Evolutionary conservation across 148 eudicot species (phyloP).

Genomic region (Persicaria maculosa): DNA sequence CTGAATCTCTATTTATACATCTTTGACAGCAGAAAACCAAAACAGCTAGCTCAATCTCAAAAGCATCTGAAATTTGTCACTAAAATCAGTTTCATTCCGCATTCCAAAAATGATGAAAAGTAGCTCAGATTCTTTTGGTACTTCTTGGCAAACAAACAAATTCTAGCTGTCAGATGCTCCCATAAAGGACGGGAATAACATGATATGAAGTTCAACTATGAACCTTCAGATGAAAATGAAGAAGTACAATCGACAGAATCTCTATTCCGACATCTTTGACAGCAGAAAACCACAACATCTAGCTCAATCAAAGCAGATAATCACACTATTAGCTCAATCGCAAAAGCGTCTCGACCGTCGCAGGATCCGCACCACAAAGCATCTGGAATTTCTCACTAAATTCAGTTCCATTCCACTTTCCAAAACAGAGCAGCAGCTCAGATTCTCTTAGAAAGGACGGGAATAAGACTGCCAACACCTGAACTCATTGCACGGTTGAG

Average conservation of each 20-base stretch:
- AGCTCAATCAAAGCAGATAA: background rate
- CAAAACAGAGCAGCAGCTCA: background rate
- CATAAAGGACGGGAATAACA: no score
- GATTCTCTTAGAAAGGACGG: background rate
- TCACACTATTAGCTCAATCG: background rate
- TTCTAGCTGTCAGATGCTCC: no score
- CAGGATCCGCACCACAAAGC: background rate
- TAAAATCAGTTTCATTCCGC: no score
- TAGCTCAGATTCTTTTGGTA: no score
- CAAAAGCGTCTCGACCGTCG: background rate
- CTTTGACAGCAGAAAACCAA: no score
- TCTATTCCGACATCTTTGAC: background rate
- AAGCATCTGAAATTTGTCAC: no score
- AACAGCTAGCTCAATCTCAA: no score
- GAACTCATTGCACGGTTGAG: background rate
- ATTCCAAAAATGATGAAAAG: no score
- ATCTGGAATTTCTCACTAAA: conserved; percentile 2
- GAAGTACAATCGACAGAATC: background rate
- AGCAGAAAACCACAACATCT: background rate
- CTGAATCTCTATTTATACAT: no score
- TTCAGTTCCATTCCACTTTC: background rate
- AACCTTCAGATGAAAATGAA: background rate
- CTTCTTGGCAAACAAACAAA: no score
- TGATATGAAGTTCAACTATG: no score
- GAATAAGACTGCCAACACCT: background rate